Evolutionary conservation across 805 yeast genomes (phyloP), one percentile per base, ranked within the genome.

Genomic region (Candida tallmaniae): DNA sequence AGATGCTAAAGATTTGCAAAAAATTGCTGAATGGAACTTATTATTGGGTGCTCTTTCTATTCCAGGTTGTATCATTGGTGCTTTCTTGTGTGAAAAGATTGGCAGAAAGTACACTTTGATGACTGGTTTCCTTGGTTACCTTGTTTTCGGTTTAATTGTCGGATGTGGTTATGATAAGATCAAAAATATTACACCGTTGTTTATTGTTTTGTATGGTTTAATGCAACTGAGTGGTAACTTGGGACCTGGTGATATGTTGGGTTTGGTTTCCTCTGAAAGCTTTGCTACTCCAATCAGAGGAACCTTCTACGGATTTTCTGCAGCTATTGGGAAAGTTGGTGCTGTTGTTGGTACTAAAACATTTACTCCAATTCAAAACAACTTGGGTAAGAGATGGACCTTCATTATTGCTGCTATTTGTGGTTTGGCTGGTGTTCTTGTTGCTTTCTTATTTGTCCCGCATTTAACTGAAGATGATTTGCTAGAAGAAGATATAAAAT

Each of bases 301-400:
- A 24, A 79, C 87, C 0, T 65, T 74, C 32, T 83, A 83, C 48
- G 90, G 90, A 24, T 46, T 83, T 15, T 71, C 83, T 30, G 93
- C 93, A 24, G 93, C 89, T 3, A 63, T 81, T 31, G 93, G 93
- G 38, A 83, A 83, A 56, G 82, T 80, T 17, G 94, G 93, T 37
- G 93, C 90, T n/a, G 88, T 81, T 19, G 78, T 81, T 14, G 93
- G 93, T 19, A 81, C 88, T 16, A 74, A 79, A 52, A 72, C 73
- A 12, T 83, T 84, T 60, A 74, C 78, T 7, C 83, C 86, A 12
- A 81, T 83, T 45, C 76, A 79, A 57, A 56, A 49, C 26, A 56
- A 80, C 50, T 62, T 80, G 42, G 93, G 93, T 23, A 64, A 74
- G 46, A 62, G 62, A 40, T 83, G 86, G 85, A 83, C 90, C 5